A percentile compares a stretch with the other conserved stretches of the same genome.
Conservation (phyloP, 257 asterid genomes). For the Catharanthus roseus region DNA sequence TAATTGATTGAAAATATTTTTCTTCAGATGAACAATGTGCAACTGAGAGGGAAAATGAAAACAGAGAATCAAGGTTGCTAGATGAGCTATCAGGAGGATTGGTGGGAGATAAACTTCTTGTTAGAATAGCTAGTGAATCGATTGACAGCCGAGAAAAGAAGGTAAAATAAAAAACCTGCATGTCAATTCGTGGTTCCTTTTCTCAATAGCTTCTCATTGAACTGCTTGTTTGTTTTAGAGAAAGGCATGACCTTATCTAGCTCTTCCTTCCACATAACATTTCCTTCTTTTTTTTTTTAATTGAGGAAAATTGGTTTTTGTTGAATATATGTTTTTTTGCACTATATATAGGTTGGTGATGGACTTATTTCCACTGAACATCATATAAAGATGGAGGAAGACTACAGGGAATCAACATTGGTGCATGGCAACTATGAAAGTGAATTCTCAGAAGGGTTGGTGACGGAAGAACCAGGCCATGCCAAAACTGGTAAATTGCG, state of each 20-base stretch:
- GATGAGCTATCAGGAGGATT: not conserved
- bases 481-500: not conserved
- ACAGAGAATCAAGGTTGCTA: not conserved
- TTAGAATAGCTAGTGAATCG: not conserved
- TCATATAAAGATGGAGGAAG: not conserved
- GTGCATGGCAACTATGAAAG: not conserved
- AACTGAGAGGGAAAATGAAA: not conserved
- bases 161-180: not conserved
- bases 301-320: not conserved
- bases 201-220: not conserved
- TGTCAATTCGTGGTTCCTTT: not conserved
- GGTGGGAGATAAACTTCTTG: not conserved
- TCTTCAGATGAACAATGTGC: not conserved
- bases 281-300: not conserved
- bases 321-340: not conserved
- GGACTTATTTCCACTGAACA: not conserved
- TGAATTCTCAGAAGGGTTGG: not conserved
- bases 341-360: not conserved
- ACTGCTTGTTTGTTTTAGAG: not conserved
- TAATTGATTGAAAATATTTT: not conserved
- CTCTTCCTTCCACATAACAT: not conserved
- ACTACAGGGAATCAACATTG: not conserved
- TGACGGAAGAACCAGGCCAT: not conserved
- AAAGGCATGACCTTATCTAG: no score
- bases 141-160: constrained; percentile 2